These are phyloP conservation scores for Xylariales sp. DNA, from an alignment of 2,329 filamentous ascomycete genomes.

Conservation along the genomic window DNA sequence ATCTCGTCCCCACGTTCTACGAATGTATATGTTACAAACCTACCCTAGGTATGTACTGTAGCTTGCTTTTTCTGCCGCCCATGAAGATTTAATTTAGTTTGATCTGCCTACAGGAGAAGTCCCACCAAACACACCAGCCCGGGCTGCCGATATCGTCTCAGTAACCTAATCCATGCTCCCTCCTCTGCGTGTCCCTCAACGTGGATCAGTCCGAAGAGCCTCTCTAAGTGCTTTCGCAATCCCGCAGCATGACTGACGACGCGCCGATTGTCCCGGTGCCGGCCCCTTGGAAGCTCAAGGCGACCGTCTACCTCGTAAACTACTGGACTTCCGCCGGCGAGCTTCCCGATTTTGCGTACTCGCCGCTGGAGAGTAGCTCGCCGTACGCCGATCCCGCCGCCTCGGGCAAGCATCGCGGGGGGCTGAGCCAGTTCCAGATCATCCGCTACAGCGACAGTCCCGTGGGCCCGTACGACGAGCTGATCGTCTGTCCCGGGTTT, in stretches of 20 bases:
- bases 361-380: slow-evolving; percentile 40
- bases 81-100: too few species aligned
- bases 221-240: too few species aligned
- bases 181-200: too few species aligned
- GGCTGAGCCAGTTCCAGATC: slow-evolving; percentile 44
- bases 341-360: slow-evolving; percentile 35
- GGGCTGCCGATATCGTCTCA: too few species aligned
- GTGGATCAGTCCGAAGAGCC: too few species aligned
- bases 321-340: slow-evolving; percentile 33
- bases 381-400: slow-evolving; percentile 26
- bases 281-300: slow-evolving; percentile 40
- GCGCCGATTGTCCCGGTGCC: slow-evolving; percentile 17
- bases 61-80: too few species aligned
- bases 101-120: too few species aligned
- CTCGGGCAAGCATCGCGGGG: slow-evolving; percentile 35
- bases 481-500: slow-evolving; percentile 42
- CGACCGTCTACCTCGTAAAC: slow-evolving; percentile 37
- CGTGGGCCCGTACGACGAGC: slow-evolving; percentile 50
- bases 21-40: too few species aligned
- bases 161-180: too few species aligned
- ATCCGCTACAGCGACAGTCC: slow-evolving; percentile 46
- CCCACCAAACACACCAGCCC: too few species aligned
- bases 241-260: slow-evolving; percentile 10
- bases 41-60: too few species aligned
- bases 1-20: too few species aligned